phyloP scores from a whole-genome alignment of 371 early-diverging fungal species.

The Chytridium lagenaria region DNA sequence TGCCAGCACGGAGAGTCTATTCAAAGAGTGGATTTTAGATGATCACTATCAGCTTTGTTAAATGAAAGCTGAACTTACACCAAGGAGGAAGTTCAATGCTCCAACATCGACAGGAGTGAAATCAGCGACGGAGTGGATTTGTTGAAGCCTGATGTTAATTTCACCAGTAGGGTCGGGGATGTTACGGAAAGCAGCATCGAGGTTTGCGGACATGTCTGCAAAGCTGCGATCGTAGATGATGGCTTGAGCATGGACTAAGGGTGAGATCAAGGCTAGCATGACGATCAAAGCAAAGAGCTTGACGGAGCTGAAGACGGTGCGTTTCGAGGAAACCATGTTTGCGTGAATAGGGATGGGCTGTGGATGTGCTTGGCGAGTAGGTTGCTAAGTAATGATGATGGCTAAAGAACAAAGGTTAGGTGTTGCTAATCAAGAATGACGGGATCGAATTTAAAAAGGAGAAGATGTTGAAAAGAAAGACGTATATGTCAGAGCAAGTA shows the following conservation, averaged over 20 bases:
- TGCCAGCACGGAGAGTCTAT: neutral
- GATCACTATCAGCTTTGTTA: neutral
- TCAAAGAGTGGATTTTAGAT: neutral
- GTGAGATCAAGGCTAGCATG: neutral
- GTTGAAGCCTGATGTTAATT: neutral
- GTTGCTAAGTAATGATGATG: too few species aligned
- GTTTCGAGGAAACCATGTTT: too few species aligned
- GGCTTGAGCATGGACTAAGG: neutral
- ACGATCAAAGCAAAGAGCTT: neutral
- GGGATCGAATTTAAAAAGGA: too few species aligned
- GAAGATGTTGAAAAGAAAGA: too few species aligned
- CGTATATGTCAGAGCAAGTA: too few species aligned
- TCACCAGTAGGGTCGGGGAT: neutral
- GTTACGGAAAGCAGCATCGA: neutral
- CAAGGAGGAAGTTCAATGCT: neutral
- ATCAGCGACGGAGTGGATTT: conserved; percentile 13
- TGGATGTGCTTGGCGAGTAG: too few species aligned
- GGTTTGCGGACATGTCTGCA: neutral
- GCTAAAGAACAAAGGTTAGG: too few species aligned
- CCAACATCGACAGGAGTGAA: conserved; percentile 2
- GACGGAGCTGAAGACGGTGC: too few species aligned
- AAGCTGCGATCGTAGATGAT: conserved; percentile 1
- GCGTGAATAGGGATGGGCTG: too few species aligned
- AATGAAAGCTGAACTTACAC: neutral
- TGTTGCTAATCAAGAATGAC: too few species aligned